phyloP scores from a whole-genome alignment of 768 basidiomycete genomes.

The Crassisporium funariophilum region DNA sequence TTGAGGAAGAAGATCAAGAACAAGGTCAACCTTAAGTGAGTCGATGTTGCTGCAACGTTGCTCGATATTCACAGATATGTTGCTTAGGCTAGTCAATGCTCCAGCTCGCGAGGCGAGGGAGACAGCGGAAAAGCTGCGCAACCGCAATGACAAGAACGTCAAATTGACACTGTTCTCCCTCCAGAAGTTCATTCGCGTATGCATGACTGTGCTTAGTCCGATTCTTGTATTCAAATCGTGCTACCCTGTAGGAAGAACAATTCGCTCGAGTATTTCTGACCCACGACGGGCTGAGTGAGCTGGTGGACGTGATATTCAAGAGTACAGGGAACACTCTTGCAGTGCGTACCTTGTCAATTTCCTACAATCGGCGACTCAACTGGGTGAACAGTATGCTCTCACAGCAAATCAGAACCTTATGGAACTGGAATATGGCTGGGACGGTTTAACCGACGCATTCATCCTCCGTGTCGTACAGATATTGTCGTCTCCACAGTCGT shows the following conservation, averaged over 20 bases:
- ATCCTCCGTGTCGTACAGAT: slow-evolving; percentile 79
- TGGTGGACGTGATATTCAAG: slow-evolving; percentile 68
- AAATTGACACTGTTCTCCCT: slow-evolving; percentile 75
- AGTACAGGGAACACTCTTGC: slow-evolving; percentile 85
- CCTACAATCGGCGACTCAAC: too few relatives aligned
- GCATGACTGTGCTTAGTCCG: slow-evolving; percentile 14
- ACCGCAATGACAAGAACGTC: slow-evolving; percentile 60
- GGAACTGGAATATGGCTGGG: slow-evolving; percentile 86
- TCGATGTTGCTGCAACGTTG: slow-evolving; percentile 3
- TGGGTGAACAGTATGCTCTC: slow-evolving; percentile 68
- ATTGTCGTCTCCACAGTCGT: slow-evolving; percentile 70
- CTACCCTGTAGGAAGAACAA: slow-evolving; percentile 65
- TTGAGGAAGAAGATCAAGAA: slow-evolving; percentile 78
- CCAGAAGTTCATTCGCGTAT: slow-evolving; percentile 77
- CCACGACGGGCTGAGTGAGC: slow-evolving; percentile 67
- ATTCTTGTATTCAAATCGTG: slow-evolving; percentile 1
- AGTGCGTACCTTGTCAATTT: too few relatives aligned
- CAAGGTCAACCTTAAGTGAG: slow-evolving; percentile 78
- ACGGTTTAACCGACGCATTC: slow-evolving; percentile 68
- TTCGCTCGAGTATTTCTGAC: slow-evolving; percentile 80
- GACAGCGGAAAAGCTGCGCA: slow-evolving; percentile 66
- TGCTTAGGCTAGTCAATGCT: slow-evolving; percentile 71
- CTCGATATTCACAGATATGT: slow-evolving; percentile 10
- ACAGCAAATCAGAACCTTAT: slow-evolving; percentile 86
- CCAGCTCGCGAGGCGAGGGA: slow-evolving; percentile 80